Base-by-base conservation (phyloP, 768 basidiomycete species). In the Rhodotorula sphaerocarpa region DNA sequence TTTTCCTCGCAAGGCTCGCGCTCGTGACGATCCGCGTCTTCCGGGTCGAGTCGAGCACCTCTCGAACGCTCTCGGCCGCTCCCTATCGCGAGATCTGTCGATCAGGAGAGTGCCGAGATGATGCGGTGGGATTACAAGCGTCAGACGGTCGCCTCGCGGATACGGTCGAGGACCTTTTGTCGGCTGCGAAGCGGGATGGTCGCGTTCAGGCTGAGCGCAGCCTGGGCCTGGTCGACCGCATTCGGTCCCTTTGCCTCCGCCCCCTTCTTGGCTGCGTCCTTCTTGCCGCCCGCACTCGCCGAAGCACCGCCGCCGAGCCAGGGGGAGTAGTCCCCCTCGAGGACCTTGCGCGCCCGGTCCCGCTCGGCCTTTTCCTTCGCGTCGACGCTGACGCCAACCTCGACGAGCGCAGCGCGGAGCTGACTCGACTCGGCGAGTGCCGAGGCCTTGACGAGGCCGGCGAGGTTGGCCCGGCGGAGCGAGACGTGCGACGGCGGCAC, bases 251-350 rank as follows among this genome's bases (percentile, higher is more conserved):
- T 50, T 4, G 10, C 31, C 33, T n/a, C 2, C 18, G 14, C 48
- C 48, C 21, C 12, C 9, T 10, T 31, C 50, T 50, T 20, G 18
- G n/a, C n/a, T n/a, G 30, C 42, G 20, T 12, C 20, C 27, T 53
- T 50, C 7, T 25, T 39, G 16, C 46, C n/a, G 39, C 46, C 57
- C 20, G 7, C 21, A 7, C 12, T 18, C 43, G 43, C 12, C 21
- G 20, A 9, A 20, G 15, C 43, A 7, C 20, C 20, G 10, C 21
- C 12, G 43, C 28, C 51, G 23, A 36, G 25, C 63, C 63, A 64
- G 9, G 45, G 30, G 52, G 57, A 59, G 54, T 64, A 64, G 54
- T 64, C 63, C 1, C 63, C 63, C 5, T 23, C 58, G 10, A 64
- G 33, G 7, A 64, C 53, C 47, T 51, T 44, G 41, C 57, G 43